These are phyloP conservation scores for Immersiporthe knoxdaviesiana DNA, from an alignment of 2,329 filamentous ascomycete genomes.

Conservation along the genomic window DNA sequence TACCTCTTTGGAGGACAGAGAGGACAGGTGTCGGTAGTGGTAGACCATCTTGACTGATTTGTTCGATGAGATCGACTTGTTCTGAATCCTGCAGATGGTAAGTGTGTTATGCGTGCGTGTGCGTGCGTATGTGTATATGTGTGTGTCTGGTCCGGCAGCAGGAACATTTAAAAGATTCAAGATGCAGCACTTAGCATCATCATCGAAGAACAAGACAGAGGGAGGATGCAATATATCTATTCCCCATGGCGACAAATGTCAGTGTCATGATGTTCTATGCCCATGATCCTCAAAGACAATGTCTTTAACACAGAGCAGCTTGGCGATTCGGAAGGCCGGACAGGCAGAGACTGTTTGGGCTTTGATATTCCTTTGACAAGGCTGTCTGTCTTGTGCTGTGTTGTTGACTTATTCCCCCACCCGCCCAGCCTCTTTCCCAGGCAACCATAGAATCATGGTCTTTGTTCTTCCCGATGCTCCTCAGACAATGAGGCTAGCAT, in stretches of 20 bases:
- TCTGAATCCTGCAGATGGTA: not conserved
- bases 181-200: too few species aligned
- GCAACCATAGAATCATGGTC: not conserved
- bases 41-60: slow-evolving; percentile 22
- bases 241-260: not conserved
- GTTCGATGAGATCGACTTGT: not conserved
- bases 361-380: slow-evolving; percentile 5
- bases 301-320: not conserved
- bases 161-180: not conserved
- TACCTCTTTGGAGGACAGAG: slow-evolving; percentile 37
- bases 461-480: not conserved
- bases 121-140: not conserved
- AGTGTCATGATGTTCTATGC: slow-evolving; percentile 4
- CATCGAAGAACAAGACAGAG: not conserved
- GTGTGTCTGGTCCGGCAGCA: slow-evolving; percentile 1
- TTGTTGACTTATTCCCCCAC: not conserved
- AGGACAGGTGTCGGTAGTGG: slow-evolving; percentile 32
- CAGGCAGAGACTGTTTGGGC: not conserved
- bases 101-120: not conserved
- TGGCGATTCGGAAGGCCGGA: not conserved
- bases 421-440: not conserved
- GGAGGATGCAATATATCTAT: not conserved
- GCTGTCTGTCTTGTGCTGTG: not conserved
- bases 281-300: not conserved
- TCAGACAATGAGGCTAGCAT: not conserved